A percentile compares a stretch with the other conserved stretches of the same genome.
Conservation (phyloP, 140 eudicot species). For the Bidens hawaiensis region DNA sequence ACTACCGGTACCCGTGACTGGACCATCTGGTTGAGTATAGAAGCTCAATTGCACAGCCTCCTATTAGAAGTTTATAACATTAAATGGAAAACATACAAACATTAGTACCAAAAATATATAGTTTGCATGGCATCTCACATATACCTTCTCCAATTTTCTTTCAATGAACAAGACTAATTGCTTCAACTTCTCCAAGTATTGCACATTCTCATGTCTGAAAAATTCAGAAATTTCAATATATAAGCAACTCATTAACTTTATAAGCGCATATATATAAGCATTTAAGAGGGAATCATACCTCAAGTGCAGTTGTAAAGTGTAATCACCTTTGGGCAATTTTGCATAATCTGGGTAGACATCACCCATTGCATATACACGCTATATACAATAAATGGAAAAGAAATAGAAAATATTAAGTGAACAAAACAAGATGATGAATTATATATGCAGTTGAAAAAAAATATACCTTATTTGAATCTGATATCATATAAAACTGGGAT, state of each 20-base stretch:
- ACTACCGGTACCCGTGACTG: conserved; percentile 69
- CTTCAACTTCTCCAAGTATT: conserved; percentile 85
- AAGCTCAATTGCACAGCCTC: conserved; percentile 80
- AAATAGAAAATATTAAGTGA: conserved; percentile 5
- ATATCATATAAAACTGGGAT: conserved; percentile 97
- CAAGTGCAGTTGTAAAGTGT: conserved; percentile 66
- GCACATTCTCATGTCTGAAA: conserved; percentile 91
- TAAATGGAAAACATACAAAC: conserved; percentile 1
- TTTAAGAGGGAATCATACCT: conserved; percentile 45
- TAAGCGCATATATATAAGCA: not conserved
- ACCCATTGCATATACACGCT: conserved; percentile 84
- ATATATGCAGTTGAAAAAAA: conserved; percentile 1
- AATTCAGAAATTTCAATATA: too few relatives aligned
- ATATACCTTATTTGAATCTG: conserved; percentile 87
- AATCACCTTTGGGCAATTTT: conserved; percentile 95
- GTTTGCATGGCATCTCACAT: not conserved
- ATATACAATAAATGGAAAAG: conserved; percentile 14
- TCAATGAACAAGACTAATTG: conserved; percentile 82
- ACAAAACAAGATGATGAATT: conserved; percentile 17
- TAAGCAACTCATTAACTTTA: conserved; percentile 22
- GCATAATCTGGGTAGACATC: conserved; percentile 83
- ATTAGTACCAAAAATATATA: conserved; percentile 1
- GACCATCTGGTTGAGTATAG: conserved; percentile 92
- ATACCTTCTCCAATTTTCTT: conserved; percentile 84
- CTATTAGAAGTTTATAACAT: conserved; percentile 30